Conservation (phyloP, 2,329 filamentous ascomycete species). For the Sporothrix schenckii region DNA sequence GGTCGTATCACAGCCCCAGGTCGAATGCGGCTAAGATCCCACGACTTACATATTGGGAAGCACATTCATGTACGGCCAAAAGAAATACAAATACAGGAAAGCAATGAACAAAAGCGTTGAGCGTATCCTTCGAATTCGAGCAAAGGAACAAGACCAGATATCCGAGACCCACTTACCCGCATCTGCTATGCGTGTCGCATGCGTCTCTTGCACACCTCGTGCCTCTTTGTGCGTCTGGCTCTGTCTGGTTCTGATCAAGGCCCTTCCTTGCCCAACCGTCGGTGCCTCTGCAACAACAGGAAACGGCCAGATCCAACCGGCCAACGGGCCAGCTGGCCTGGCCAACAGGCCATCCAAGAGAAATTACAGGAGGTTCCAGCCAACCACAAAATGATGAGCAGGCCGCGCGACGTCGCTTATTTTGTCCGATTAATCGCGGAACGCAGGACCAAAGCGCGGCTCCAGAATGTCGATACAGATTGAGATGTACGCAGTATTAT, state of each 20-base stretch:
- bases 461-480: neutral
- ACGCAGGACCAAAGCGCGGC: slow-evolving; percentile 19
- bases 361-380: neutral
- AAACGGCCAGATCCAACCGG: neutral
- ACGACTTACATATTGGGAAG: neutral
- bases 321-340: slow-evolving; percentile 16
- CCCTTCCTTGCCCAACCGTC: neutral
- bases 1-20: too few species aligned
- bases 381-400: neutral
- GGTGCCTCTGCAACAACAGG: neutral
- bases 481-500: too few species aligned
- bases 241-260: too few species aligned
- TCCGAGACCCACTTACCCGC: slow-evolving; percentile 18
- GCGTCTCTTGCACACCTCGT: slow-evolving; percentile 14
- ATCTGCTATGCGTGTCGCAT: slow-evolving; percentile 18
- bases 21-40: neutral
- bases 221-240: slow-evolving; percentile 11
- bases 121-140: too few species aligned
- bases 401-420: slow-evolving; percentile 21
- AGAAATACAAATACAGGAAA: neutral
- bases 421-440: slow-evolving; percentile 22
- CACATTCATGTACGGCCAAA: neutral
- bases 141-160: neutral
- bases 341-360: slow-evolving; percentile 13
- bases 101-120: neutral